Conservation (phyloP, 2,329 filamentous ascomycete genomes). For the Alternaria angustiovoidea region DNA sequence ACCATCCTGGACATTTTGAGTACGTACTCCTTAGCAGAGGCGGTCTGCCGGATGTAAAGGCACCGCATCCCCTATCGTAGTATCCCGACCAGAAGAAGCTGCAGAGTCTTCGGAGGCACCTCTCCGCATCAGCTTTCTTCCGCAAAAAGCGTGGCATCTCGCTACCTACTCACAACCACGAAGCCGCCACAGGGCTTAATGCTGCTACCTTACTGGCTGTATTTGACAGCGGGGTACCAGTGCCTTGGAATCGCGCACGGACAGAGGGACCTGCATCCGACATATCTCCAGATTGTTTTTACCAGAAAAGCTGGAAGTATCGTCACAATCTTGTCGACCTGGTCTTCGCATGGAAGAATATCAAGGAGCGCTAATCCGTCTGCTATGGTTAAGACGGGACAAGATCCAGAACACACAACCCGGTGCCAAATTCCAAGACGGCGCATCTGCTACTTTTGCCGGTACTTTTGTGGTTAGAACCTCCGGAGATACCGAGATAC, state of each 20-base stretch:
- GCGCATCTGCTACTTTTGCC: slow-evolving; percentile 16
- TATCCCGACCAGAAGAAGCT: slow-evolving; percentile 24
- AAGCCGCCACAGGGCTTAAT: slow-evolving; percentile 23
- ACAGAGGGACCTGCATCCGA: slow-evolving; percentile 31
- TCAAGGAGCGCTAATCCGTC: not conserved
- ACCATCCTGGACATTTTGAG: slow-evolving; percentile 16
- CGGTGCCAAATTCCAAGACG: slow-evolving; percentile 9
- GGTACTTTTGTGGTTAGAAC: slow-evolving; percentile 16
- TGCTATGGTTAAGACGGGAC: slow-evolving; percentile 3
- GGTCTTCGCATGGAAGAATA: slow-evolving; percentile 13
- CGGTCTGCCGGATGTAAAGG: slow-evolving; percentile 36
- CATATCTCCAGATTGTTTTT: slow-evolving; percentile 8
- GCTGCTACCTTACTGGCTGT: slow-evolving; percentile 20
- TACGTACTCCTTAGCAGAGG: slow-evolving; percentile 15
- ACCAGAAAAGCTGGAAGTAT: slow-evolving; percentile 5
- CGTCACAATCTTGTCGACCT: not conserved
- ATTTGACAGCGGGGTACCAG: slow-evolving; percentile 6
- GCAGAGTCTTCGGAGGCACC: slow-evolving; percentile 34
- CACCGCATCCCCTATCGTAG: slow-evolving; percentile 27
- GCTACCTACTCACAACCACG: slow-evolving; percentile 25
- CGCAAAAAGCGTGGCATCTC: slow-evolving; percentile 15
- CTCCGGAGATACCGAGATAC: slow-evolving; percentile 19
- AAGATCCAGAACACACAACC: slow-evolving; percentile 5
- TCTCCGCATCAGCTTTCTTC: slow-evolving; percentile 22
- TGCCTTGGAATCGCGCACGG: slow-evolving; percentile 20